A percentile compares a stretch with the other conserved stretches of the same genome.
Conservation (phyloP, 2,329 filamentous ascomycete genomes). For the Epichloe festucae region DNA sequence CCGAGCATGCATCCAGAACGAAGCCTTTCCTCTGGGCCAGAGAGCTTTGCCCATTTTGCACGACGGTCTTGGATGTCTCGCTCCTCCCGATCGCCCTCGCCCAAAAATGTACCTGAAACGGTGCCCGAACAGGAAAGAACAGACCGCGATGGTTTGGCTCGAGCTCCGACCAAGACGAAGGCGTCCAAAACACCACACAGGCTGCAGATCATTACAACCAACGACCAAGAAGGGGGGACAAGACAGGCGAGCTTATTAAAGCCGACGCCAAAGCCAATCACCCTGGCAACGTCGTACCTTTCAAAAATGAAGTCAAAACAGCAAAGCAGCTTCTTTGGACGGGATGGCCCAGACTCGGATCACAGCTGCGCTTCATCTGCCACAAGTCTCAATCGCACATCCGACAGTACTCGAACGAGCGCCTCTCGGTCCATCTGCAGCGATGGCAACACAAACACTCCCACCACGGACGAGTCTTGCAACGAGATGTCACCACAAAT, state of each 20-base stretch:
- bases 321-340: constrained; percentile 27
- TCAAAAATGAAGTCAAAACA: constrained; percentile 36
- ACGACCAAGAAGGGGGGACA: constrained; percentile 11
- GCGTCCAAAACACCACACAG: constrained; percentile 11
- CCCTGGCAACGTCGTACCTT: constrained; percentile 34
- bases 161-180: background rate
- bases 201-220: constrained; percentile 15
- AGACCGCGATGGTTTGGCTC: constrained; percentile 5
- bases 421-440: constrained; percentile 26
- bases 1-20: constrained; percentile 21
- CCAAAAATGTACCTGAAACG: constrained; percentile 20
- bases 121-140: constrained; percentile 12
- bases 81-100: constrained; percentile 23
- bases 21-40: constrained; percentile 26
- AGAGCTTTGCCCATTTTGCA: constrained; percentile 29
- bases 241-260: constrained; percentile 23
- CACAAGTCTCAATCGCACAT: constrained; percentile 30
- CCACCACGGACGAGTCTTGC: constrained; percentile 31
- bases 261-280: constrained; percentile 24
- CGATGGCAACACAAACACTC: constrained; percentile 24
- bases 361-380: constrained; percentile 35
- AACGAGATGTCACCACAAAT: constrained; percentile 29
- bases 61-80: constrained; percentile 7
- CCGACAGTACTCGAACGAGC: constrained; percentile 22
- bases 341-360: constrained; percentile 24